Base-by-base conservation (phyloP, 176 grass and related monocot species). In the Phoenix roebelenii region DNA sequence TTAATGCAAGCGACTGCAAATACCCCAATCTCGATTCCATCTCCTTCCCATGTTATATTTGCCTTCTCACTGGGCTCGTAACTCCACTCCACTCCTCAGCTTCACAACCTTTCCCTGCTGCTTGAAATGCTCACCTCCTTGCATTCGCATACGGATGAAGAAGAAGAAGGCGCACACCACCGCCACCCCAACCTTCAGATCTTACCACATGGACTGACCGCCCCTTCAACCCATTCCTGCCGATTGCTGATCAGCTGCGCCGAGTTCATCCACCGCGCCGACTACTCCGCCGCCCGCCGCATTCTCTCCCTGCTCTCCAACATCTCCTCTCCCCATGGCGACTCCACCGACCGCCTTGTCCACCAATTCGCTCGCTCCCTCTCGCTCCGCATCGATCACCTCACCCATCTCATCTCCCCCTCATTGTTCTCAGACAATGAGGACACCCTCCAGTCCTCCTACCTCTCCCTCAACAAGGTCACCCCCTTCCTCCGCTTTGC, bases 381-480 rank as follows among this genome's bases (percentile, higher is more conserved):
- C 12, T 82, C 67, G 12, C 63, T 91, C 65, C 78, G 90, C 9
- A 60, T 96, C 6, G 82, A 96, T 59, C 86, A 80, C 9, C 65
- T 96, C 23, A 80, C 60, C 16, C 78, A 88, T 83, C 86, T 5
- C 92, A 70, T 28, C 75, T 70, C 23, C 87, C 75, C 18, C 63
- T 72, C 0, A 80, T n/a, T 64, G 55, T 60, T 5, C 7, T 14
- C 44, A 20, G 22, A 63, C 66, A 5, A 60, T 22, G 52, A 50
- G 19, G 58, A 44, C 10, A 3, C 69, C 70, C 4, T 82, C 78
- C 14, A 64, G n/a, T 44, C 35, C 0, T 69, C 91, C 18, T 96
- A 96, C 77, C 75, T 96, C 51, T 71, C 87, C 61, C 90, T 96
- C 80, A 96, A 96, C 87, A 80, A 96, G 76, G 88, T 96, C 75